Conservation (phyloP, 2,329 filamentous ascomycete genomes). For the Paraphaeosphaeria sporulosa region DNA sequence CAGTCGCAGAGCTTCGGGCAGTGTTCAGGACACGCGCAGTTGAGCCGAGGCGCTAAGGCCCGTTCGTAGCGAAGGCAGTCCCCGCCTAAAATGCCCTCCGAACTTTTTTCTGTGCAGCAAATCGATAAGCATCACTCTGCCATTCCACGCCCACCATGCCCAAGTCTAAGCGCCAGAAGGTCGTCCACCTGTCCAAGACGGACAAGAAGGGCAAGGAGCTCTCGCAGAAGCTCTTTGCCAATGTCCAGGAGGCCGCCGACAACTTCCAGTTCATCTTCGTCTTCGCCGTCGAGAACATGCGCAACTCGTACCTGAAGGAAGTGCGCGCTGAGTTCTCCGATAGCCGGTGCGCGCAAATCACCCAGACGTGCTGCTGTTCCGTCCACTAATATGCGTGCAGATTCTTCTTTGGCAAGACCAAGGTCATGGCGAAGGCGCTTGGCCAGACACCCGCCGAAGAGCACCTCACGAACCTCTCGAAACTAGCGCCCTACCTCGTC, state of each 20-base stretch:
- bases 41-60: slow-evolving; percentile 40
- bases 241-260: slow-evolving; percentile 84
- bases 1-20: not conserved
- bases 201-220: slow-evolving; percentile 92
- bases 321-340: slow-evolving; percentile 85
- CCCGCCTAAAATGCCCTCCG: slow-evolving; percentile 35
- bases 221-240: slow-evolving; percentile 85
- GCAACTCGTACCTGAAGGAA: slow-evolving; percentile 93
- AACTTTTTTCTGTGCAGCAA: slow-evolving; percentile 36
- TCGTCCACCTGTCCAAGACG: slow-evolving; percentile 90
- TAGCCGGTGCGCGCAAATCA: slow-evolving; percentile 71
- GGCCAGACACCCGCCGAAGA: slow-evolving; percentile 80
- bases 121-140: slow-evolving; percentile 22
- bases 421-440: slow-evolving; percentile 96
- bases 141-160: slow-evolving; percentile 71
- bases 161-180: slow-evolving; percentile 90
- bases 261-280: slow-evolving; percentile 92
- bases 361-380: not conserved
- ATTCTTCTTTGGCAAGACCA: slow-evolving; percentile 98
- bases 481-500: slow-evolving; percentile 72
- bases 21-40: slow-evolving; percentile 9
- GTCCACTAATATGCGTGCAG: slow-evolving; percentile 55
- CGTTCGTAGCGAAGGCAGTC: slow-evolving; percentile 39
- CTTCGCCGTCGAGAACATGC: slow-evolving; percentile 95
- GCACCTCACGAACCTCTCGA: slow-evolving; percentile 78